phyloP scores from a whole-genome alignment of 2,329 filamentous ascomycete species.

The Trichoderma koningiopsis region DNA sequence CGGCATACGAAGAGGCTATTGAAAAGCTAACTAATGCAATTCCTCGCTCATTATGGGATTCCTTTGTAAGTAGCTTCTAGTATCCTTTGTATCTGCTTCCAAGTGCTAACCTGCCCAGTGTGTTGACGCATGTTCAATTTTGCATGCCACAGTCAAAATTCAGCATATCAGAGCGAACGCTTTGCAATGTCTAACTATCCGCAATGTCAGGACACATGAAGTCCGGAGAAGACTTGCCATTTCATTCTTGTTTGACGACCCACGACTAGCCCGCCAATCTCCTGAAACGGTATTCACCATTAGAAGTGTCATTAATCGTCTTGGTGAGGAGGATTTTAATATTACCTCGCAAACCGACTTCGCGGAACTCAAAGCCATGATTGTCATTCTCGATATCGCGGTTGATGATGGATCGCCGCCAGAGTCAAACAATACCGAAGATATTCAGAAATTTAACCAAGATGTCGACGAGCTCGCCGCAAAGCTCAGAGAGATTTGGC shows the following conservation, averaged over 20 bases:
- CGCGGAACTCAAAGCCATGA: constrained; percentile 63
- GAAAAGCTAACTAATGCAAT: constrained; percentile 48
- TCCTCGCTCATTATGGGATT: constrained; percentile 41
- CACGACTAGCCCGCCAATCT: constrained; percentile 43
- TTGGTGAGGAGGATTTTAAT: constrained; percentile 53
- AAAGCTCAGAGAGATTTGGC: constrained; percentile 59
- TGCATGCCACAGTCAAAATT: constrained; percentile 49
- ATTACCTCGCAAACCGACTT: constrained; percentile 66
- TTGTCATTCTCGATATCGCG: constrained; percentile 71
- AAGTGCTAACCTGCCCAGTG: constrained; percentile 41
- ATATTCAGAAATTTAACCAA: constrained; percentile 62
- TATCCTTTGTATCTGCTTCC: constrained; percentile 5
- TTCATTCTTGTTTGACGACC: constrained; percentile 60
- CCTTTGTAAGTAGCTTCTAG: constrained; percentile 44
- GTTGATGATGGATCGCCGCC: constrained; percentile 62
- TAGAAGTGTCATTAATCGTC: constrained; percentile 47
- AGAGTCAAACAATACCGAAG: constrained; percentile 34
- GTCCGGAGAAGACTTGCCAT: constrained; percentile 68
- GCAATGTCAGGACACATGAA: constrained; percentile 53
- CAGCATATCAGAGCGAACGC: constrained; percentile 59
- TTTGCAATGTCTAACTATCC: constrained; percentile 60
- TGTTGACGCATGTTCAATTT: constrained; percentile 47
- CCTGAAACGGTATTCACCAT: constrained; percentile 48
- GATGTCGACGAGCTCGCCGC: constrained; percentile 68
- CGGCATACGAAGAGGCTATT: constrained; percentile 47